Evolutionary conservation across 352 stramenopile genomes (phyloP).

Genomic region (Globisporangium polare): DNA sequence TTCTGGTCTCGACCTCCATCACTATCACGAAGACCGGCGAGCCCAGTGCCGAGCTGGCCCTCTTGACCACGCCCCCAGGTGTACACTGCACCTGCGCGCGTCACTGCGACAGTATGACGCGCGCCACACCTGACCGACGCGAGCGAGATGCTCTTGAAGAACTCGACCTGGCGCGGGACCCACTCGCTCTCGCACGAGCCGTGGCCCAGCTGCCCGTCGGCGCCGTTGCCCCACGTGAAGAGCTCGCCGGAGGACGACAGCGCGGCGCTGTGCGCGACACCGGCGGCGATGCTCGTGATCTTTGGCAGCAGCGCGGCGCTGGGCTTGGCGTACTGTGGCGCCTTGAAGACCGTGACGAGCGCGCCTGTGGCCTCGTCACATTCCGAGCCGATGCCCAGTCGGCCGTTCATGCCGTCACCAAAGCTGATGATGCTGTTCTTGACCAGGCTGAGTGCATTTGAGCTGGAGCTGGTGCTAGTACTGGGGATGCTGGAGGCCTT

Average conservation of each 20-base stretch:
- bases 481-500: neutral
- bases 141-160: conserved; percentile 34
- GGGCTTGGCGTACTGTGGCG: neutral
- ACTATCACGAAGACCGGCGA: neutral
- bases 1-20: no score
- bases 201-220: conserved; percentile 60
- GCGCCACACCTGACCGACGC: conserved; percentile 30
- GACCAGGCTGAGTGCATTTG: neutral
- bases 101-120: conserved; percentile 50
- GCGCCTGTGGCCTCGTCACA: conserved; percentile 34
- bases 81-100: conserved; percentile 43
- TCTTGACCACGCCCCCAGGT: conserved; percentile 48
- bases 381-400: conserved; percentile 54
- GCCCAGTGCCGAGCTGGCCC: conserved; percentile 42
- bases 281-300: conserved; percentile 42
- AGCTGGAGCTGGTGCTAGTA: neutral
- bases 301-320: conserved; percentile 15
- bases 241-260: conserved; percentile 45
- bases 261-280: conserved; percentile 45
- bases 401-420: conserved; percentile 64
- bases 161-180: conserved; percentile 46
- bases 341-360: conserved; percentile 36
- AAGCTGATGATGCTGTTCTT: conserved; percentile 57
- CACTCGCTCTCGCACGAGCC: conserved; percentile 45
- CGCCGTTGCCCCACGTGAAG: conserved; percentile 63